These are phyloP conservation scores for Trypanosoma lewisi DNA, from an alignment of 208 protist species.

Conservation along the genomic window DNA sequence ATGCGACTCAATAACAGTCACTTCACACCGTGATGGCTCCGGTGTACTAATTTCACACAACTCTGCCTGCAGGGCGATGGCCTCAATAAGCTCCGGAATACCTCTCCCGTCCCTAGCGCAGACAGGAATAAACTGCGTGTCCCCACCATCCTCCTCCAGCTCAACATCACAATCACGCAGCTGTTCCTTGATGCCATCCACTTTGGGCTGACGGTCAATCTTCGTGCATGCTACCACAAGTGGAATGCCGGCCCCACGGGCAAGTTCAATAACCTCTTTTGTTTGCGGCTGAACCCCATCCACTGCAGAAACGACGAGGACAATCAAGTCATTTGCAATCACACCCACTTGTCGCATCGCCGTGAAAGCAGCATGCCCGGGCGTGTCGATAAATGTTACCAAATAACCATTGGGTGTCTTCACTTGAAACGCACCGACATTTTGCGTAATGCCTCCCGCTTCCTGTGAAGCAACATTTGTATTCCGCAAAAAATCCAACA, in stretches of 20 bases:
- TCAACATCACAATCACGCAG: conserved; percentile 78
- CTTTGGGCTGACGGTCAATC: conserved; percentile 92
- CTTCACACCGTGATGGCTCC: conserved; percentile 68
- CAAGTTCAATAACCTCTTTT: conserved; percentile 87
- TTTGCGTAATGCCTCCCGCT: conserved; percentile 98
- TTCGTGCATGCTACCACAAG: conserved; percentile 97
- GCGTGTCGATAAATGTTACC: conserved; percentile 98
- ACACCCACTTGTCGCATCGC: conserved; percentile 95
- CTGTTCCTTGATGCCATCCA: conserved; percentile 74
- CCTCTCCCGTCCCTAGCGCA: conserved; percentile 86
- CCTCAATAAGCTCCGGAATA: conserved; percentile 88
- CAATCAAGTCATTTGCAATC: conserved; percentile 94
- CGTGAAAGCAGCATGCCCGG: conserved; percentile 95
- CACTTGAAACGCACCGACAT: conserved; percentile 93
- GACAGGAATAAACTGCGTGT: conserved; percentile 90
- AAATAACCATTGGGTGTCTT: conserved; percentile 39
- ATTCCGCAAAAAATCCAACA: conserved; percentile 94
- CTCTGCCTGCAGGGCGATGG: conserved; percentile 86
- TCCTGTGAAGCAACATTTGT: conserved; percentile 92
- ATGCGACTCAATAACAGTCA: conserved; percentile 92
- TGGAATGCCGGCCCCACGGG: conserved; percentile 62
- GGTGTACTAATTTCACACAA: conserved; percentile 89
- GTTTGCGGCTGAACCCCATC: conserved; percentile 96
- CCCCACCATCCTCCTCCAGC: conserved; percentile 94
- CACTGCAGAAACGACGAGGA: conserved; percentile 95